phyloP scores from a whole-genome alignment of 345 rosid species.

The Pugionium dolabratum region DNA sequence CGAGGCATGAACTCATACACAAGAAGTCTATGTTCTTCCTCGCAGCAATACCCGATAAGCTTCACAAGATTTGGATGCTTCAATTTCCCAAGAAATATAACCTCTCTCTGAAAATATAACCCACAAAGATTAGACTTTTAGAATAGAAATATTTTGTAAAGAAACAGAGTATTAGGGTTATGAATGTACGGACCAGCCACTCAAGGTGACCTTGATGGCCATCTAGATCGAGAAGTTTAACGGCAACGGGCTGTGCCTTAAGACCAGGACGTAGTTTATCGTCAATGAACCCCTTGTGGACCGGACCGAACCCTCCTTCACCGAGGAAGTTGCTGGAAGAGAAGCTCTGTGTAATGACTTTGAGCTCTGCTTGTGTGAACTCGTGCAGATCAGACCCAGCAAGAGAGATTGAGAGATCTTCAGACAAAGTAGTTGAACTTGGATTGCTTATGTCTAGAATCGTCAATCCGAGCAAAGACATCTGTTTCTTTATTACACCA shows the following conservation, averaged over 20 bases:
- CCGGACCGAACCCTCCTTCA: conserved; percentile 65
- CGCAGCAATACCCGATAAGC: conserved; percentile 56
- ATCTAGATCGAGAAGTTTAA: conserved; percentile 70
- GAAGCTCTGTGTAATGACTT: conserved; percentile 25
- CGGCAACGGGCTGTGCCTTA: conserved; percentile 83
- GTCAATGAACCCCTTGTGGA: too few species aligned
- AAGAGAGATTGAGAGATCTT: conserved; percentile 75
- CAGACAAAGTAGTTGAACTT: conserved; percentile 51
- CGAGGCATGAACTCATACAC: conserved; percentile 41
- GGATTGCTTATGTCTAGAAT: conserved; percentile 69
- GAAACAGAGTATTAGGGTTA: not conserved
- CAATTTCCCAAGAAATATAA: conserved; percentile 70
- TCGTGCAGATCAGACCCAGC: conserved; percentile 77
- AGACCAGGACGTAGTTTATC: conserved; percentile 59
- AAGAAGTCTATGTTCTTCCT: conserved; percentile 65
- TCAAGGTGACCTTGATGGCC: conserved; percentile 48
- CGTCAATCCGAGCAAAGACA: conserved; percentile 56
- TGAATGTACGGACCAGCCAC: conserved; percentile 53
- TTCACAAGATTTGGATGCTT: conserved; percentile 56
- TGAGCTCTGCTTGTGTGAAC: conserved; percentile 68
- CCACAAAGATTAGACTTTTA: not conserved
- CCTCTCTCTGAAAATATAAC: conserved; percentile 60
- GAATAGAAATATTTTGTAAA: too few species aligned
- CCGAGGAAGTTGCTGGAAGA: conserved; percentile 72
- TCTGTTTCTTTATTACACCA: conserved; percentile 43